Base-by-base conservation (phyloP, 768 basidiomycete genomes). In the Lentinus brumalis region DNA sequence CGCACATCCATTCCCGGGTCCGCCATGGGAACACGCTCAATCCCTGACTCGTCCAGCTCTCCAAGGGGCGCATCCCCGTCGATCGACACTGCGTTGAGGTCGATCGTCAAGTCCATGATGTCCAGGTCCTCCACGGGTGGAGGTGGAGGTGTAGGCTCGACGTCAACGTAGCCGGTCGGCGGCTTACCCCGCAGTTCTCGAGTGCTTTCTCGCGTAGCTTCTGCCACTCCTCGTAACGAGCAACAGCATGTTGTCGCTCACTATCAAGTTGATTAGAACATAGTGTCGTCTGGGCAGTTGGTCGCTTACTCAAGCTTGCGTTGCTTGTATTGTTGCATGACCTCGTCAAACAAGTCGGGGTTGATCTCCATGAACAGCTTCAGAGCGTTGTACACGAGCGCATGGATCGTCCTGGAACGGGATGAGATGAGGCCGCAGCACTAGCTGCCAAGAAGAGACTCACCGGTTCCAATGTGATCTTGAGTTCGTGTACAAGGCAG, bases 341-440 rank as follows among this genome's bases (percentile, higher is more conserved):
- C 86, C 66, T 92, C 92, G 68, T 98, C 96, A 67, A 99, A 99
- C 26, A 98, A 77, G 71, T 96, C 93, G 0, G 95, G 92, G 71
- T 98, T 98, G 73, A 98, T 94, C 75, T 99, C 97, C 96, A 98
- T 98, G 78, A 98, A 96, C 59, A 98, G 74, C 74, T 96, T 98
- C 73, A 99, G 79, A 2, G 97, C 97, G 72, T 98, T 98, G 77
- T 97, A 98, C 31, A 98, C 96, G 93, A 98, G 96, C 63, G 94
- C 94, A 67, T 99, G 97, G 68, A 98, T 99, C 50, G 97, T 98
- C 64, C 96, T 98, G 67, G 38, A 8, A 31, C 62, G 47, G 32
- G 59, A 50, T 62, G 39, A 57, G 60, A 21, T 63, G 50, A 51
- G 16, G 18, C 55, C 52, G 26, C 29, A 51, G 16, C 9, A 26